Conservation (phyloP, 495 filamentous ascomycete species). For the Aspergillus heteromorphus region DNA sequence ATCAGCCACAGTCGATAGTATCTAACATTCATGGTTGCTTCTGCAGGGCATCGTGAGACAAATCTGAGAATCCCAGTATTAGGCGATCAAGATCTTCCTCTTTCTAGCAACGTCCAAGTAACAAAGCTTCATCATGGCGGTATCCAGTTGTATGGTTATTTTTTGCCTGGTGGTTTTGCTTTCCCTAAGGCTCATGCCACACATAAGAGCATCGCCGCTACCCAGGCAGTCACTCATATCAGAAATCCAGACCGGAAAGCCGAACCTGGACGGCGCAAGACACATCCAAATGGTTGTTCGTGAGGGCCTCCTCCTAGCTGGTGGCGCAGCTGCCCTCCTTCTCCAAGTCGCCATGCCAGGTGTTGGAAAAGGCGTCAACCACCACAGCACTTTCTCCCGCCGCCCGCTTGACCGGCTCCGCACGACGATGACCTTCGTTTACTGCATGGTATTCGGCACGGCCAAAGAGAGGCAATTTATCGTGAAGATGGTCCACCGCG, state of each 20-base stretch:
- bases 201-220: neutral
- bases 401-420: constrained; percentile 36
- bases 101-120: too few species aligned
- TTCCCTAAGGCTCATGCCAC: neutral
- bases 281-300: constrained; percentile 30
- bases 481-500: constrained; percentile 32
- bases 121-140: too few species aligned
- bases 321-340: constrained; percentile 33
- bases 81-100: too few species aligned
- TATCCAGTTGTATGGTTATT: too few species aligned
- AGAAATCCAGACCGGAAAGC: neutral
- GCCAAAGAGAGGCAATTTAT: constrained; percentile 27
- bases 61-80: too few species aligned
- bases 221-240: neutral
- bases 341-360: constrained; percentile 38
- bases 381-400: constrained; percentile 38
- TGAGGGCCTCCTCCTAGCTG: constrained; percentile 34
- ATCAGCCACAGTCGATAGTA: too few species aligned
- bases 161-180: too few species aligned
- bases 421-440: constrained; percentile 40
- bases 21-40: too few species aligned
- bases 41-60: too few species aligned
- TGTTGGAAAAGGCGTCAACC: constrained; percentile 27
- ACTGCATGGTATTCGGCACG: constrained; percentile 38
- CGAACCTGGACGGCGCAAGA: constrained; percentile 19